Base-by-base conservation (phyloP, 371 early-diverging fungal species). In the Dichotomocladium elegans region DNA sequence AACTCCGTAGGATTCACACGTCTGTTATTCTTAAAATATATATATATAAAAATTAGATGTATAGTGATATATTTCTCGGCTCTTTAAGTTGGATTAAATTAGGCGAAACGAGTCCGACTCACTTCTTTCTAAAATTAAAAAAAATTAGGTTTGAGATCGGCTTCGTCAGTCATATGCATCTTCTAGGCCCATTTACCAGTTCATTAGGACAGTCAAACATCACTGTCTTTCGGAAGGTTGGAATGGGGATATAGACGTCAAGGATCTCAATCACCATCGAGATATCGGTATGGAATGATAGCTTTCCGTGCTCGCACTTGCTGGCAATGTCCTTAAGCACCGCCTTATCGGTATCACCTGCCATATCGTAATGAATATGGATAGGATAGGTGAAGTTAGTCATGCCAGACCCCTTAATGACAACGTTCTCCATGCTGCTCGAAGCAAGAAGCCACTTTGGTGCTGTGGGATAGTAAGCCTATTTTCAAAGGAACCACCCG, bases 251-350 rank as follows among this genome's bases (percentile, higher is more conserved):
- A 10, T 42, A 24, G 8, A 56, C 34, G 11, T 50, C 57, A 34
- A 49, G 25, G 19, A 56, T 19, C 14, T 34, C 43, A 12, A 56
- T 34, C 2, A 35, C 35, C 4, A 47, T 34, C 26, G 35, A 27
- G 10, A 81, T 61, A 29, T 75, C 71, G 37, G 52, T 43, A 28
- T 28, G 27, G 14, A 51, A 14, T 15, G 9, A 22, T n/a, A 51
- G 25, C 6, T 51, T 31, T 6, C 33, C 17, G 27, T 29, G 15
- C 9, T n/a, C n/a, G 24, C 52, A 51, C 33, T 29, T 51, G 9
- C 12, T n/a, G 24, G 26, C 24, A 27, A 51, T 41, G 22, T 51
- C 52, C 11, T 21, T 41, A 9, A 51, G 8, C 52, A 51, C 43
- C n/a, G 12, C 19, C 12, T 28, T 22, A 42, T 42, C 33, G n/a